phyloP scores from a whole-genome alignment of 2,329 filamentous ascomycete genomes.

The Diplodia seriata region DNA sequence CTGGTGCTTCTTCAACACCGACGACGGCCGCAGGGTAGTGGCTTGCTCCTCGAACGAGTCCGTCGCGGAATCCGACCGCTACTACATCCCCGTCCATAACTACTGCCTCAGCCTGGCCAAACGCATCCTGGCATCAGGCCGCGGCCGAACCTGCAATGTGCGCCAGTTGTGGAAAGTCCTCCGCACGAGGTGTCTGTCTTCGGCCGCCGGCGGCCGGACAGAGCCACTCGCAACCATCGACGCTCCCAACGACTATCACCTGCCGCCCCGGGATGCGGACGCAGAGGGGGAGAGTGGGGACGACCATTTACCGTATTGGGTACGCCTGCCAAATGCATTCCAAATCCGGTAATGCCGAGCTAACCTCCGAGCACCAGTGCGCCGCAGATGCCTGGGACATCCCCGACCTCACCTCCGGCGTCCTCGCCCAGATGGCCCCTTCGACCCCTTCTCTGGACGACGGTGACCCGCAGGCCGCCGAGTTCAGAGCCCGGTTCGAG shows the following conservation, averaged over 20 bases:
- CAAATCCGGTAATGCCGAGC: neutral
- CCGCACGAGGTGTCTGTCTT: neutral
- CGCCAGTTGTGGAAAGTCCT: slow-evolving; percentile 24
- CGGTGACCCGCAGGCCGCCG: neutral
- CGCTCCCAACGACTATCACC: neutral
- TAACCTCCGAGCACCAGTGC: neutral
- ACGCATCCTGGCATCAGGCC: neutral
- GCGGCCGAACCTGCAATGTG: neutral
- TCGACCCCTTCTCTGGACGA: neutral
- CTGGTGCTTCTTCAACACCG: neutral
- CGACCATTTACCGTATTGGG: neutral
- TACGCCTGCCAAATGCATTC: neutral
- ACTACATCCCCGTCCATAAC: slow-evolving; percentile 12
- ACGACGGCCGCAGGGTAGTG: neutral
- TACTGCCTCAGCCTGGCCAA: neutral
- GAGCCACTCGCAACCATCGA: neutral
- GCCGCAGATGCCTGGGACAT: neutral
- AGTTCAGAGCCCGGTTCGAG: slow-evolving; percentile 3
- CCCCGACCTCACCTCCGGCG: neutral
- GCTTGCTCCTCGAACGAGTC: neutral
- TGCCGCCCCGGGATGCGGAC: neutral
- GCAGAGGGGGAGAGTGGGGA: neutral
- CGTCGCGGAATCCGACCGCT: neutral
- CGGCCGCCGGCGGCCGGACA: neutral
- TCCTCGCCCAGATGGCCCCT: neutral